A percentile compares a stretch with the other conserved stretches of the same genome.
These are phyloP conservation scores for Boletus speciosus DNA, from an alignment of 768 basidiomycete species.

Conservation along the genomic window DNA sequence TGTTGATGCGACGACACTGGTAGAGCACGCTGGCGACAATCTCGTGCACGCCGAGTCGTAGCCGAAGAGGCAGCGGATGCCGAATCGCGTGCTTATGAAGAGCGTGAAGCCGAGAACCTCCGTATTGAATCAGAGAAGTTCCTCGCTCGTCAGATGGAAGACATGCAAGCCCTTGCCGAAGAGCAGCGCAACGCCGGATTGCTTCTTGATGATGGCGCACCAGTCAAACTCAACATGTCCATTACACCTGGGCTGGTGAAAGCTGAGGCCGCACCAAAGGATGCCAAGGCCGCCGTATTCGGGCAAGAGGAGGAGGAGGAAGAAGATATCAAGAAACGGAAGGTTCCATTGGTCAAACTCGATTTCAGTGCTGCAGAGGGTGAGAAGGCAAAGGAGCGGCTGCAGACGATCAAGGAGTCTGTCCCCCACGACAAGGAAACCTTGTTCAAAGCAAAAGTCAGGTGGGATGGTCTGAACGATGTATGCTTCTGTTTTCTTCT, in stretches of 20 bases:
- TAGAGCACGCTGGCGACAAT: constrained; percentile 83
- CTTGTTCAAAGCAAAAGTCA: constrained; percentile 78
- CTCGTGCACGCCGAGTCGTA: constrained; percentile 65
- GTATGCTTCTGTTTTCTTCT: constrained; percentile 42
- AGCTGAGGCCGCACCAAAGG: constrained; percentile 42
- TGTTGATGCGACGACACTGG: background rate
- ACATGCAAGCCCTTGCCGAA: constrained; percentile 88
- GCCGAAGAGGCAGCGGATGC: constrained; percentile 83
- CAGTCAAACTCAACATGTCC: constrained; percentile 81
- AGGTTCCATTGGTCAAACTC: constrained; percentile 83
- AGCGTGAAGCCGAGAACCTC: constrained; percentile 82
- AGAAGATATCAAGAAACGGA: constrained; percentile 71
- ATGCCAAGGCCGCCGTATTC: constrained; percentile 63
- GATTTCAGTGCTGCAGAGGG: constrained; percentile 85
- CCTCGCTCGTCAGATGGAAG: constrained; percentile 91
- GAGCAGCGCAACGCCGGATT: constrained; percentile 90
- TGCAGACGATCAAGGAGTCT: constrained; percentile 71
- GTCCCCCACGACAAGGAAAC: constrained; percentile 78
- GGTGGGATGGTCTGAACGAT: constrained; percentile 90
- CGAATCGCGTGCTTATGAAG: constrained; percentile 77
- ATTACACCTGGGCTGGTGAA: constrained; percentile 48
- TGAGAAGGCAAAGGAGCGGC: constrained; percentile 73
- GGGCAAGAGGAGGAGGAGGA: constrained; percentile 87
- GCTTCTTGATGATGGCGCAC: constrained; percentile 86
- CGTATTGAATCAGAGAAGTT: constrained; percentile 91